Evolutionary conservation across 2,329 filamentous ascomycete genomes (phyloP).

Genomic region (Myriangium duriaei): DNA sequence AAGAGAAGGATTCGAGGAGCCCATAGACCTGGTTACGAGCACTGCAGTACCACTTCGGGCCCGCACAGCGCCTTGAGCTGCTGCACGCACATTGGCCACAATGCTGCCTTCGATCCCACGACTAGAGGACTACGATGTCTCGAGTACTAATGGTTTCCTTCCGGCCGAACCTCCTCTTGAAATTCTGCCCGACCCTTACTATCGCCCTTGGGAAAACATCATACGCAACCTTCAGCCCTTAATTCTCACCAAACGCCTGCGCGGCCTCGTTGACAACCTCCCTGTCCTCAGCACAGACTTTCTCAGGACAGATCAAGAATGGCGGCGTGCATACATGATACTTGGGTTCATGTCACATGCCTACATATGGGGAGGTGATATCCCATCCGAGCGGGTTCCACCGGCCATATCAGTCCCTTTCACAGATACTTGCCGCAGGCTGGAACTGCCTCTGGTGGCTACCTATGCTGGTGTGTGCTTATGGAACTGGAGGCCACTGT

Average conservation of each 20-base stretch:
- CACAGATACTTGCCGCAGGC: constrained; percentile 54
- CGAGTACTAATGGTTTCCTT: constrained; percentile 71
- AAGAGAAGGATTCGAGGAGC: too few relatives aligned
- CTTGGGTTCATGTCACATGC: constrained; percentile 70
- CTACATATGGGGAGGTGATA: constrained; percentile 79
- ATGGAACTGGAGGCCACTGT: constrained; percentile 95
- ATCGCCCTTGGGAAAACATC: constrained; percentile 86
- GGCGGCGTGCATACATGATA: constrained; percentile 74
- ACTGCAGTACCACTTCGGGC: too few relatives aligned
- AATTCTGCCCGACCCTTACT: constrained; percentile 76
- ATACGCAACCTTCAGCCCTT: constrained; percentile 75
- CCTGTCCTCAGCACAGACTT: constrained; percentile 73
- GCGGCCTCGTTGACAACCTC: constrained; percentile 64
- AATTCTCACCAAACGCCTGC: constrained; percentile 72
- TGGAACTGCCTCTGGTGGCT: constrained; percentile 83
- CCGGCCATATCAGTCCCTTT: constrained; percentile 74
- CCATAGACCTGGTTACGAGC: too few relatives aligned
- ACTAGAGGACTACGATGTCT: constrained; percentile 69
- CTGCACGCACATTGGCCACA: constrained; percentile 9
- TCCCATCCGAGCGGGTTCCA: constrained; percentile 59
- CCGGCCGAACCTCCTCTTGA: constrained; percentile 69
- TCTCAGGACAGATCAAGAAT: constrained; percentile 75
- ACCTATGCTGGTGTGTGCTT: constrained; percentile 86
- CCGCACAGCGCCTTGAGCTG: constrained; percentile 8
- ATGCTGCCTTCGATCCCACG: constrained; percentile 33